Conservation (phyloP, 2,329 filamentous ascomycete species). For the Curvularia sp. region DNA sequence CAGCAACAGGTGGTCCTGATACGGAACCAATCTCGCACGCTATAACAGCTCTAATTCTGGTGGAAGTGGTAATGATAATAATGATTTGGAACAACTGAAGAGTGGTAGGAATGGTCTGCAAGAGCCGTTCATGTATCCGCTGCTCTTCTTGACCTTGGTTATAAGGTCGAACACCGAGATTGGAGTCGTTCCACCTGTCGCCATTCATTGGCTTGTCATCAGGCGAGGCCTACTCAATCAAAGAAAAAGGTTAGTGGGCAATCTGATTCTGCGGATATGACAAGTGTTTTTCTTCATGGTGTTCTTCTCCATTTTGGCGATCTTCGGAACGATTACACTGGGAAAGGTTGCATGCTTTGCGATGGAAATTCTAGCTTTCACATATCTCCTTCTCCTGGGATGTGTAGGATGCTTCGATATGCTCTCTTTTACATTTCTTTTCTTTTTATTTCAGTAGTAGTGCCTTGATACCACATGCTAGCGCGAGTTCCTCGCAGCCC, state of each 20-base stretch:
- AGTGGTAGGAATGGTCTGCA: neutral
- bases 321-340: neutral
- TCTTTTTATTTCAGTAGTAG: conserved; percentile 4
- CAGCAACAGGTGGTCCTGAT: neutral
- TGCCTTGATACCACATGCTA: conserved; percentile 21
- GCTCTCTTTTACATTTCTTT: neutral
- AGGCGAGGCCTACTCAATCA: neutral
- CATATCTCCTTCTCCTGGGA: neutral
- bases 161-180: neutral
- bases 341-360: neutral
- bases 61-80: conserved; percentile 4
- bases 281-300: neutral
- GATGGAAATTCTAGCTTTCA: neutral
- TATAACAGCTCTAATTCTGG: conserved; percentile 2
- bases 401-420: neutral
- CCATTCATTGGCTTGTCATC: neutral
- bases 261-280: neutral
- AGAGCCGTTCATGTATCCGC: neutral
- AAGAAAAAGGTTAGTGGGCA: neutral
- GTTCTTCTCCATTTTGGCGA: neutral
- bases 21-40: neutral
- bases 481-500: conserved; percentile 13
- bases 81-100: neutral
- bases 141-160: neutral
- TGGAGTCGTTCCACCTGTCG: neutral